Conservation (phyloP, 2,329 filamentous ascomycete genomes). For the Penicillium sp. region DNA sequence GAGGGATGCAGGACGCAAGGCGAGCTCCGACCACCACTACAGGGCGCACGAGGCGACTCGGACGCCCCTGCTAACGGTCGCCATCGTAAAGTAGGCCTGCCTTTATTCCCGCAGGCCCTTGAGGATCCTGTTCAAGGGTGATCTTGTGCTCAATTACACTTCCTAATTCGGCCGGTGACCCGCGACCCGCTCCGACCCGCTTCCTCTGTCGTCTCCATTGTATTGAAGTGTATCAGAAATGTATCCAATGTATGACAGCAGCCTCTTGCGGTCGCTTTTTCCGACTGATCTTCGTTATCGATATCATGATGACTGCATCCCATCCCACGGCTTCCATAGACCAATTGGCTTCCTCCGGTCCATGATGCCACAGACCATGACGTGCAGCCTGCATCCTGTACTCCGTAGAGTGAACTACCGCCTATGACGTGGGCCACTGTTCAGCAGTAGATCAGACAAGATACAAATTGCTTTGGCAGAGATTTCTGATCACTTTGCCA, state of each 20-base stretch:
- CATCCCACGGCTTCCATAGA: constrained; percentile 2
- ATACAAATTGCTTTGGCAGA: not conserved
- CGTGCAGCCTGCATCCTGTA: constrained; percentile 10
- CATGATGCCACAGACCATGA: constrained; percentile 15
- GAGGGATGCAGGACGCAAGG: constrained; percentile 14
- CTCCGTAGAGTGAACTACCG: not conserved
- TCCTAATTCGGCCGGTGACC: constrained; percentile 16
- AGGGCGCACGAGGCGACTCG: constrained; percentile 20
- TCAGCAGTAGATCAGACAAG: not conserved
- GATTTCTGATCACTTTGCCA: constrained; percentile 3
- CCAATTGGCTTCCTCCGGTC: not conserved
- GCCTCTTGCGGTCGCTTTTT: not conserved
- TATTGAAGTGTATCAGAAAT: not conserved
- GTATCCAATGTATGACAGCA: not conserved
- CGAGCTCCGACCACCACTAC: constrained; percentile 4
- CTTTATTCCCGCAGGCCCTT: no score
- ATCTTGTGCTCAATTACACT: constrained; percentile 17
- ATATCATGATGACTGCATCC: constrained; percentile 21
- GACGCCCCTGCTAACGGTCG: constrained; percentile 22
- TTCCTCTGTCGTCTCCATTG: constrained; percentile 1
- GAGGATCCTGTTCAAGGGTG: not conserved
- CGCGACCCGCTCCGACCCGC: constrained; percentile 9
- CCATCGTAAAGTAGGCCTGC: not conserved
- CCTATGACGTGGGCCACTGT: not conserved
- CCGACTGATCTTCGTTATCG: not conserved